Percentiles rank a stretch among this genome's conserved stretches.
phyloP scores from a whole-genome alignment of 1,284 basidiomycete genomes.

The Irpex sp. region DNA sequence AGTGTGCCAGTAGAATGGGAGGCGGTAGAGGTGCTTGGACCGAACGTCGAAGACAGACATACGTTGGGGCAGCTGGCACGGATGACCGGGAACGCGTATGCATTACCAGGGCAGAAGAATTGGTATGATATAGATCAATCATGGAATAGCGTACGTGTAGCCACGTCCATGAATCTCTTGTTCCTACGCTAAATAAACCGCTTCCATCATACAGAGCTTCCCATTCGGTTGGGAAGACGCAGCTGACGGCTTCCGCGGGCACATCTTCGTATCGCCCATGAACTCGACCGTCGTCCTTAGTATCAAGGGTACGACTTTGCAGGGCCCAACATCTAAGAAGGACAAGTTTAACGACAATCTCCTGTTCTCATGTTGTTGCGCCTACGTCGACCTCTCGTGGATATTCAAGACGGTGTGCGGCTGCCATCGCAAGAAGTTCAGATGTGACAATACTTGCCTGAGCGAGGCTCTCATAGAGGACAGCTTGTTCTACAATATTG shows the following conservation, averaged over 20 bases:
- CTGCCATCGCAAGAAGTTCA: conserved; percentile 70
- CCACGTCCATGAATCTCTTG: no score
- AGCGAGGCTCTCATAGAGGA: conserved; percentile 83
- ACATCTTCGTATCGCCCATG: conserved; percentile 77
- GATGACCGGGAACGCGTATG: conserved; percentile 91
- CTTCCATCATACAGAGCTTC: conserved; percentile 48
- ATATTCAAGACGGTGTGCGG: conserved; percentile 76
- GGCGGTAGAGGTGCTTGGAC: conserved; percentile 45
- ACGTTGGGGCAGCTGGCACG: conserved; percentile 83
- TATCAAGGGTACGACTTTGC: conserved; percentile 89
- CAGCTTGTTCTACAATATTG: conserved; percentile 84
- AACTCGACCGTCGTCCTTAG: conserved; percentile 85
- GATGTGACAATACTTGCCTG: conserved; percentile 82
- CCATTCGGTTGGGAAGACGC: conserved; percentile 89
- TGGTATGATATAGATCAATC: conserved; percentile 80
- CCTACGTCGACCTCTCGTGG: conserved; percentile 90
- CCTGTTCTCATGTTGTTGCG: conserved; percentile 97
- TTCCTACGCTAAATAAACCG: neutral
- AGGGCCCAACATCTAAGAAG: conserved; percentile 81
- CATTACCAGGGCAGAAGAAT: conserved; percentile 55
- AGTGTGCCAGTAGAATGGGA: conserved; percentile 57
- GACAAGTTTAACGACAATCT: conserved; percentile 98
- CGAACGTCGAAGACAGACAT: conserved; percentile 75
- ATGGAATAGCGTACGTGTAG: conserved; percentile 65
- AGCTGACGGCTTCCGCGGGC: conserved; percentile 85